A percentile compares a stretch with the other conserved stretches of the same genome.
Evolutionary conservation across 208 protist genomes (phyloP).

Genomic region (Zelonia costaricensis): DNA sequence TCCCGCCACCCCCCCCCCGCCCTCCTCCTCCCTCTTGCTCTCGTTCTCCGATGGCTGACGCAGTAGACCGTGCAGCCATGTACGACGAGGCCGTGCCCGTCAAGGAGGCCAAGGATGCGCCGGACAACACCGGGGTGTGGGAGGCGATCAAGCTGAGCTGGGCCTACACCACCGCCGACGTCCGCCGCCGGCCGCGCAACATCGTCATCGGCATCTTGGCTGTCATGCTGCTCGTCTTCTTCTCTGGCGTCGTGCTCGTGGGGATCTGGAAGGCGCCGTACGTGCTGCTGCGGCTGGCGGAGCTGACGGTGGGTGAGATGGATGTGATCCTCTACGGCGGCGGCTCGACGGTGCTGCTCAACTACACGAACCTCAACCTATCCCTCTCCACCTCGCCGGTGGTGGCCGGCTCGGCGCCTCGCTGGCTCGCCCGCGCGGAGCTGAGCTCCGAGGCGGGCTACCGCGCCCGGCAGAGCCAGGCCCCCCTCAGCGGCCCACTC

Average conservation of each 20-base stretch:
- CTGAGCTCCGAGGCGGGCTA: conserved; percentile 23
- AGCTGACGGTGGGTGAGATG: conserved; percentile 69
- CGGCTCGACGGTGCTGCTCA: conserved; percentile 32
- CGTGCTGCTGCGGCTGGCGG: conserved; percentile 66
- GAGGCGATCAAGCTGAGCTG: conserved; percentile 35
- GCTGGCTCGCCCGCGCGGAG: conserved; percentile 55
- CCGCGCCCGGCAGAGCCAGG: neutral
- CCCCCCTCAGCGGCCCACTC: neutral
- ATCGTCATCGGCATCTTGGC: conserved; percentile 60
- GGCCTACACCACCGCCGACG: conserved; percentile 54
- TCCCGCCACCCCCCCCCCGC: too few relatives aligned
- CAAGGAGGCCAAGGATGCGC: neutral
- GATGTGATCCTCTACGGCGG: conserved; percentile 57
- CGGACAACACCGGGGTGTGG: neutral
- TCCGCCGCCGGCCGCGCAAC: conserved; percentile 60
- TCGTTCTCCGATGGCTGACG: neutral
- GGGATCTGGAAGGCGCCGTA: conserved; percentile 69
- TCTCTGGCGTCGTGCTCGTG: conserved; percentile 52
- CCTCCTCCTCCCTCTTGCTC: neutral
- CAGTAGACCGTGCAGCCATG: too few relatives aligned
- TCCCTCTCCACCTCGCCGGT: conserved; percentile 7
- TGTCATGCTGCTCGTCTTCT: conserved; percentile 68
- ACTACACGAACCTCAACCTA: conserved; percentile 52
- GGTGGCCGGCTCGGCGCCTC: conserved; percentile 51
- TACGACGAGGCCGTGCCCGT: neutral